These are phyloP conservation scores for Brassica juncea DNA, from an alignment of 345 rosid species.

Conservation along the genomic window DNA sequence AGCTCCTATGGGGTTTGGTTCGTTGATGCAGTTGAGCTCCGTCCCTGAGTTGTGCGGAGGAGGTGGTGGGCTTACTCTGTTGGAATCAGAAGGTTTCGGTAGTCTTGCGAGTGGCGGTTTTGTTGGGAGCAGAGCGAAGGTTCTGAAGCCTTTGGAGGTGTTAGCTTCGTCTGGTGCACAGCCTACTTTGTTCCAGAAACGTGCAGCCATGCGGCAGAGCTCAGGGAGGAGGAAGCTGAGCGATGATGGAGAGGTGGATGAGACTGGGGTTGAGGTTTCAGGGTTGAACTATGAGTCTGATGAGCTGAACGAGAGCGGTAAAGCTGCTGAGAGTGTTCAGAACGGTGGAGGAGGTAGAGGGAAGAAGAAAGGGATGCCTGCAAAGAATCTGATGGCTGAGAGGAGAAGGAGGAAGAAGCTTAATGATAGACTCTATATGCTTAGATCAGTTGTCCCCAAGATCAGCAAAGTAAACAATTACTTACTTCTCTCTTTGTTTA, in stretches of 20 bases:
- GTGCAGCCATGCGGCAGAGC: conserved; percentile 65
- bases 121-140: conserved; percentile 44
- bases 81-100: conserved; percentile 56
- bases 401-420: conserved; percentile 95
- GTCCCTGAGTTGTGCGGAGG: conserved; percentile 46
- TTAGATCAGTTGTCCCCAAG: conserved; percentile 96
- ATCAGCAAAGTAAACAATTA: conserved; percentile 77
- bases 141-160: conserved; percentile 59
- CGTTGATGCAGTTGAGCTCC: conserved; percentile 43
- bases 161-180: conserved; percentile 57
- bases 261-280: conserved; percentile 56
- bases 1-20: conserved; percentile 44
- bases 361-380: conserved; percentile 90
- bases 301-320: conserved; percentile 51
- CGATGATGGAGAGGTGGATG: conserved; percentile 51
- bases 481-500: conserved; percentile 25
- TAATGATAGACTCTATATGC: conserved; percentile 96
- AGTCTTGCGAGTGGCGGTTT: conserved; percentile 40
- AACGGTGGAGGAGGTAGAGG: conserved; percentile 60
- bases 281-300: conserved; percentile 82
- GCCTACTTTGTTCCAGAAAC: conserved; percentile 79
- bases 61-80: conserved; percentile 36
- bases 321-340: conserved; percentile 49
- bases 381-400: conserved; percentile 97
- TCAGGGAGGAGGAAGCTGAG: conserved; percentile 43